These are phyloP conservation scores for Nicotiana undulata DNA, from an alignment of 257 asterid genomes.

Conservation along the genomic window DNA sequence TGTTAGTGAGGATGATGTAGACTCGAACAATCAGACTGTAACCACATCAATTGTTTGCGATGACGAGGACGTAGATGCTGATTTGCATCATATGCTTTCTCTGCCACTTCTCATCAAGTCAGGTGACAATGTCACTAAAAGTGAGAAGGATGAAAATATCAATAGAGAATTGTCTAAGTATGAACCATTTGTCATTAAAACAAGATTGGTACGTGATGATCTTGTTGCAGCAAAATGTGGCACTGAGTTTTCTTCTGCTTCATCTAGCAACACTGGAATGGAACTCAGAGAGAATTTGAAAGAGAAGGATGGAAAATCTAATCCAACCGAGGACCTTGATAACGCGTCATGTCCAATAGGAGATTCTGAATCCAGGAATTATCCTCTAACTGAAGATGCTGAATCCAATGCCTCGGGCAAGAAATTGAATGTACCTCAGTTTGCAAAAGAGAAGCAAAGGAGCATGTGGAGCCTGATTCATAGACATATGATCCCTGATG, in stretches of 20 bases:
- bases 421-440: neutral
- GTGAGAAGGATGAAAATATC: neutral
- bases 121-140: conserved; percentile 5
- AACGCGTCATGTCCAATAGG: conserved; percentile 14
- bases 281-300: neutral
- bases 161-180: neutral
- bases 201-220: neutral
- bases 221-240: conserved; percentile 19
- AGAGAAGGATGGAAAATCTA: conserved; percentile 18
- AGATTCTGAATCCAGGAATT: conserved; percentile 11
- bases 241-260: conserved; percentile 15
- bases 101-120: conserved; percentile 3
- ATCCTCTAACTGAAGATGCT: neutral
- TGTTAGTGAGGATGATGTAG: conserved; percentile 7
- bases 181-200: conserved; percentile 8
- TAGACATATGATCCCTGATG: conserved; percentile 20
- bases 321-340: conserved; percentile 4
- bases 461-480: conserved; percentile 41
- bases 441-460: conserved; percentile 12
- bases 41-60: neutral
- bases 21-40: conserved; percentile 5
- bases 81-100: neutral
- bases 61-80: neutral
- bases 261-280: conserved; percentile 13
- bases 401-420: neutral